Evolutionary conservation across 2,329 filamentous ascomycete genomes (phyloP).

Genomic region (Fonsecaea pugnacius): DNA sequence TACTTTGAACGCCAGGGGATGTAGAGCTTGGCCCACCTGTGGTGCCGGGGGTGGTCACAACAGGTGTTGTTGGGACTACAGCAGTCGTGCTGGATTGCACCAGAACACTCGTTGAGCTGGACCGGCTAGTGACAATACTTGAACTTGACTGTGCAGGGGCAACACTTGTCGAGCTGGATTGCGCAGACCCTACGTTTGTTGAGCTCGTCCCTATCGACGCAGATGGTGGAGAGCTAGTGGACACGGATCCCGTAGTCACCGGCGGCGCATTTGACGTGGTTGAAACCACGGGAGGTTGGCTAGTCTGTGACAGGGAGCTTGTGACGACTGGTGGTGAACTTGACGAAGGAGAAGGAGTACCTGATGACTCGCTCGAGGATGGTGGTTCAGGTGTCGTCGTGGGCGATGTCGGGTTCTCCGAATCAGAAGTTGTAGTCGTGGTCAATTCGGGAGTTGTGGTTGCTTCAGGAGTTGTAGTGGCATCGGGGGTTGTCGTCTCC

Average conservation of each 20-base stretch:
- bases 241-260: not conserved
- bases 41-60: slow-evolving; percentile 9
- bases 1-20: slow-evolving; percentile 20
- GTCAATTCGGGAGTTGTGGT: slow-evolving; percentile 6
- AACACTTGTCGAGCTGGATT: slow-evolving; percentile 1
- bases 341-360: slow-evolving; percentile 6
- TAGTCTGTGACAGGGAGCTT: not conserved
- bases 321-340: not conserved
- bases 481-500: slow-evolving; percentile 6
- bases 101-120: not conserved
- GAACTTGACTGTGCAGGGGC: not conserved
- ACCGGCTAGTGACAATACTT: not conserved
- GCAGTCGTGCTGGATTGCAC: not conserved
- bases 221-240: not conserved
- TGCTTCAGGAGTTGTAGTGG: not conserved
- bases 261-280: slow-evolving; percentile 4
- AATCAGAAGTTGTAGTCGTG: slow-evolving; percentile 3
- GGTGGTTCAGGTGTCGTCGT: slow-evolving; percentile 14
- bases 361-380: slow-evolving; percentile 8
- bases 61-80: not conserved
- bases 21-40: slow-evolving; percentile 26
- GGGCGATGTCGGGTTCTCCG: not conserved
- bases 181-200: not conserved
- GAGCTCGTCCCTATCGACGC: slow-evolving; percentile 17
- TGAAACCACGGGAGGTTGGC: not conserved